Evolutionary conservation across 176 grass and related monocot genomes (phyloP), one percentile per base, ranked within the genome.

Genomic region (Musa itinerans): DNA sequence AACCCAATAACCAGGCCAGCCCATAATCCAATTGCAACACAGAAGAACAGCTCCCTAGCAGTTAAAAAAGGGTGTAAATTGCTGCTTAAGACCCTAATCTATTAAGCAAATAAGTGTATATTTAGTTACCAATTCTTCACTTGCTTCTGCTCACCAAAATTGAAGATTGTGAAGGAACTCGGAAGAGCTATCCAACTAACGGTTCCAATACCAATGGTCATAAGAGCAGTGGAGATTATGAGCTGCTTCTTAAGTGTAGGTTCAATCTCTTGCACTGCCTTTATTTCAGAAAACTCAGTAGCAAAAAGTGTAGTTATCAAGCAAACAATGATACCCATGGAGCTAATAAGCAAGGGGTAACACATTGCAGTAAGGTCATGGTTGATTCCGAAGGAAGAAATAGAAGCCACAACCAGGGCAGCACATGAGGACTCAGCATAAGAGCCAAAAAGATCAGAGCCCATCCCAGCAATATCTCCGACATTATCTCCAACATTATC

Each of bases 401-500:
- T 29, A 29, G 29, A 29, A 3, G 26, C 26, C 26, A 27, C 26
- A 2, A 27, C 26, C 26, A 27, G 26, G 26, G 29, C 29, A 29
- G 29, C 29, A 29, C 29, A 29, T 29, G 29, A 29, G 29, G 29
- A 29, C 2, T 29, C 29, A 29, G 29, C 29, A 29, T 29, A 29
- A 3, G 29, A 29, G 29, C 29, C 29, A 29, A 29, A 29, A 29
- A 3, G 29, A 29, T 29, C 29, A 29, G 29, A 29, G 2, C 29
- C 29, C 29, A 29, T 29, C 29, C 85, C 85, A 43, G 80, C 85
- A 43, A 87, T 87, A 64, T 86, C 85, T 48, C 85, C 85, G 14
- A 86, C 80, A 25, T 86, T 86, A 7, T 86, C 84, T 17, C 84
- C 84, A 12, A 86, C 84, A 23, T 86, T 86, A 80, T 83, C 80